Base-by-base conservation (phyloP, 2,329 filamentous ascomycete species). In the Cladophialophora carrionii region DNA sequence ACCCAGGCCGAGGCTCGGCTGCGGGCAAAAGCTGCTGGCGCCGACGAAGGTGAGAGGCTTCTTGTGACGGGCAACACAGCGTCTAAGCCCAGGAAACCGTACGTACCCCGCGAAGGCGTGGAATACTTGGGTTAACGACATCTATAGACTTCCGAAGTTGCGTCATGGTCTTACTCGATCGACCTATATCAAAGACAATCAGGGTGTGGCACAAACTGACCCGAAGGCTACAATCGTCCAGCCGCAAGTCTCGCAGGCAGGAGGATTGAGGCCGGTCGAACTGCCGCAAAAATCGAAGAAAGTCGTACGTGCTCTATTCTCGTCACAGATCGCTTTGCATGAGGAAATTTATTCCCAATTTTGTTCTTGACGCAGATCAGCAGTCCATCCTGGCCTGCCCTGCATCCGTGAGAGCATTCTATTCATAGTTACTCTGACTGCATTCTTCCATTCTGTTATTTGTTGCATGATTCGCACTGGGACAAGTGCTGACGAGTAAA, bases 321-420 rank as follows among this genome's bases (percentile, higher is more conserved):
- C 2, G 22, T 46, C 5, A 12, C 46, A 17, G 17, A 57, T 48
- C 26, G 48, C 55, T 34, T 67, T 61, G 65, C 66, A 86, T 91
- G 90, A 94, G 87, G 90, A 90, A 89, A 83, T 82, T 78, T 84
- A 82, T 87, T 85, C 87, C 85, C 88, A 85, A 78, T 78, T 43
- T 78, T 77, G 76, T 79, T 74, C 85, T 90, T 89, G 90, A 92
- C 84, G 89, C 87, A 85, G 87, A 87, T 82, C 76, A 76, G 79
- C 83, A 84, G 84, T 84, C 85, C 90, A 90, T 94, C 83, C 90
- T 95, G 90, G 90, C 85, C 81, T 85, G 85, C 82, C 82, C 85
- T 82, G 86, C 88, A 85, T 85, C 87, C 82, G 84, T 89, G 87
- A 89, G 83, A 87, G 80, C 72, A 79, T 78, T 77, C 76, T 77